Evolutionary conservation across 768 basidiomycete species (phyloP).

Genomic region (Lepiota venenata): DNA sequence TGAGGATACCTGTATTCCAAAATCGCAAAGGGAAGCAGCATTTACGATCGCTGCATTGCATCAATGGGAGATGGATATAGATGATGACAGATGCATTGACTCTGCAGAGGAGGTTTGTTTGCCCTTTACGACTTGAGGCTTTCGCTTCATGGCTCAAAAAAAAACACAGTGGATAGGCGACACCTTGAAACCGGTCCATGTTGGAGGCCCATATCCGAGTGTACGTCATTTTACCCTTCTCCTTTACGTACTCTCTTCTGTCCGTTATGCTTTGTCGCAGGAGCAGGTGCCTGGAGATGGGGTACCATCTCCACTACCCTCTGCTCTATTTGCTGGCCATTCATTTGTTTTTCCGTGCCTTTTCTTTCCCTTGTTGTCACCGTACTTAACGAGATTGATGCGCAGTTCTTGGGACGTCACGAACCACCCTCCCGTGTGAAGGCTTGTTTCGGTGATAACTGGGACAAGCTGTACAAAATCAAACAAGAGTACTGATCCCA

Average conservation of each 20-base stretch:
- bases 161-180: constrained; percentile 68
- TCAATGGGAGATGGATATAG: constrained; percentile 85
- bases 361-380: neutral
- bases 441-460: constrained; percentile 72
- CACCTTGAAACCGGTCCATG: constrained; percentile 65
- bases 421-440: constrained; percentile 61
- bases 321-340: too few species aligned
- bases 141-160: constrained; percentile 15
- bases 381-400: constrained; percentile 5
- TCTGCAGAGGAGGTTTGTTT: constrained; percentile 75
- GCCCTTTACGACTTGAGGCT: neutral
- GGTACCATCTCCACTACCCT: constrained; percentile 6
- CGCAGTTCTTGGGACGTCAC: constrained; percentile 71
- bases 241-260: constrained; percentile 11
- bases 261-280: neutral
- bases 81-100: constrained; percentile 76
- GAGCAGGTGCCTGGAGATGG: too few species aligned
- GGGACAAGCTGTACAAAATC: constrained; percentile 63
- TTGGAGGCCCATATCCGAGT: constrained; percentile 82
- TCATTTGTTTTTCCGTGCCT: too few species aligned
- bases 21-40: constrained; percentile 70
- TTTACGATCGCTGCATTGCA: constrained; percentile 90
- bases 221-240: constrained; percentile 42
- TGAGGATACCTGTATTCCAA: constrained; percentile 72
- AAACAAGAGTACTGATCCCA: constrained; percentile 78